Base-by-base conservation (phyloP, 176 grass and related monocot species). In the Aegilops tauschii region DNA sequence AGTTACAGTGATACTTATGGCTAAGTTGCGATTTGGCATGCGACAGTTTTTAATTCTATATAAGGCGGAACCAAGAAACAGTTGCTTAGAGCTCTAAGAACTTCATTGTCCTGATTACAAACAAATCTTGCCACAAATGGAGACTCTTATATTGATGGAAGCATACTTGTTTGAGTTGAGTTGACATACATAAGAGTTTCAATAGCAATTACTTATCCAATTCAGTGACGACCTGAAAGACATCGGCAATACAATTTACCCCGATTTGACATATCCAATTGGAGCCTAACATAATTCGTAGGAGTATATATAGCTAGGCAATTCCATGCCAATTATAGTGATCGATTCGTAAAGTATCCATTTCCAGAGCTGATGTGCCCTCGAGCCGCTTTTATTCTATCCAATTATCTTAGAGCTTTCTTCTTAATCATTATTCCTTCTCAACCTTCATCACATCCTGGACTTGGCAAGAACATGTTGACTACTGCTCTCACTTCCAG, bases 391-490 rank as follows among this genome's bases (percentile, higher is more conserved):
- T 50, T 86, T 66, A 66, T 83, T 87, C 4, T 35, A 81, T 18
- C 50, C 50, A 54, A 7, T 54, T 89, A 71, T 37, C 68, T 73
- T 78, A 73, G 75, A 79, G 8, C 5, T 82, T 78, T 37, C 42
- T 50, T 75, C 42, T 10, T 76, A 17, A 28, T 76, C 32, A 61
- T 81, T 77, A 9, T 21, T 79, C 18, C 36, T 67, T 82, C 32
- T 27, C 8, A 61, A 1, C 21, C 79, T 16, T 80, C 37, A 62
- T 84, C 65, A 98, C 88, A 98, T 95, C 78, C 91, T 95, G 79
- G 95, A 88, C 73, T 98, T 98, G 47, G 87, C 93, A 69, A 89
- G 31, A 65, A 86, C 81, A 18, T 76, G 47, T 2, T 70, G 69
- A 34, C 76, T 34, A 45, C 79, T 80, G 42, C 84, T 80, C 49